Percentiles rank a stretch among this genome's conserved stretches.
Conservation (phyloP, 2,329 filamentous ascomycete species). For the Diaporthe eres region DNA sequence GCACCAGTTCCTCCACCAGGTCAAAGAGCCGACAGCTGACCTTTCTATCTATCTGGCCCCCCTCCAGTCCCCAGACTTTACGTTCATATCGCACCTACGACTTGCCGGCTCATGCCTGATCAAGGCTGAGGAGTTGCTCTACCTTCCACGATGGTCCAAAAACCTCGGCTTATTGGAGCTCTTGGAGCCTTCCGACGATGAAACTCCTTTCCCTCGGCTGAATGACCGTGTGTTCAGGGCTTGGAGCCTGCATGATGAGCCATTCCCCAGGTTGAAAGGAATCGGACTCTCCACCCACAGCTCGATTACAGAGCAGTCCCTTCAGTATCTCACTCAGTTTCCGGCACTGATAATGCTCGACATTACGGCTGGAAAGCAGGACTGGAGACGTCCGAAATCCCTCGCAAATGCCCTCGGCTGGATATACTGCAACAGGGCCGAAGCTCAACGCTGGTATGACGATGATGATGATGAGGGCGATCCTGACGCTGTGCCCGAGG, state of each 20-base stretch:
- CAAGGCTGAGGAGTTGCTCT: slow-evolving; percentile 25
- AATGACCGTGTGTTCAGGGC: slow-evolving; percentile 30
- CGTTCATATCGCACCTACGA: slow-evolving; percentile 37
- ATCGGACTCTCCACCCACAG: slow-evolving; percentile 6
- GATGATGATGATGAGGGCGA: neutral
- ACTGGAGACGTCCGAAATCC: neutral
- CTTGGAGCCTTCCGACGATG: neutral
- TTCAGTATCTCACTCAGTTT: slow-evolving; percentile 32
- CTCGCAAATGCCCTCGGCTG: slow-evolving; percentile 27
- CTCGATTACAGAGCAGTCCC: slow-evolving; percentile 16
- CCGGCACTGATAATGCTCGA: slow-evolving; percentile 32
- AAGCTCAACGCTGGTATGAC: neutral
- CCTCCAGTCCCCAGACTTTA: slow-evolving; percentile 22
- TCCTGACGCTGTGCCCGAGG: neutral
- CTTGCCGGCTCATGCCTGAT: slow-evolving; percentile 32
- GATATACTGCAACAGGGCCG: neutral
- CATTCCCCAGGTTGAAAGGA: slow-evolving; percentile 34
- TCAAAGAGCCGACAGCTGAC: slow-evolving; percentile 17
- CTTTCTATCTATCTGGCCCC: slow-evolving; percentile 34
- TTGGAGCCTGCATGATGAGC: slow-evolving; percentile 18
- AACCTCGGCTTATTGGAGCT: slow-evolving; percentile 39
- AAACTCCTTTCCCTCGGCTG: slow-evolving; percentile 19
- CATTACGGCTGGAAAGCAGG: neutral
- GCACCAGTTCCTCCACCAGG: slow-evolving; percentile 3
- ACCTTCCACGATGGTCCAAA: slow-evolving; percentile 27